Evolutionary conservation across 2,329 filamentous ascomycete genomes (phyloP).

Genomic region (Aspergillus bombycis): DNA sequence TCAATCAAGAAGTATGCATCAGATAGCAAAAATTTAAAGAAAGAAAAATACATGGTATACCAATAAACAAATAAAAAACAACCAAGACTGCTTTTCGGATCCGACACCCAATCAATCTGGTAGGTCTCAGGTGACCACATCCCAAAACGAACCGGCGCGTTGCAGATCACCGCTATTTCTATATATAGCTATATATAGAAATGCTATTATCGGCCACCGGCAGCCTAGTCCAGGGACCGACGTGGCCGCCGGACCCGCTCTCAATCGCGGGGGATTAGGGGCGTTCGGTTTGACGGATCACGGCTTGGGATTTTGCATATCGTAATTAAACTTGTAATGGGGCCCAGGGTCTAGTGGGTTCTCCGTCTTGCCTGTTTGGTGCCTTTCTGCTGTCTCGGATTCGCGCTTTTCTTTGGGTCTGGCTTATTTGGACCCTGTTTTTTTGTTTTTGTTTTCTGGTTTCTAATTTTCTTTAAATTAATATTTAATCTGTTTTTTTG

Average conservation of each 20-base stretch:
- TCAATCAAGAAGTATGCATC: background rate
- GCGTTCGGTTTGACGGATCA: conserved; percentile 3
- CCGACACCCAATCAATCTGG: background rate
- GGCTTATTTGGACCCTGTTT: background rate
- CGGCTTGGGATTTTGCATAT: conserved; percentile 2
- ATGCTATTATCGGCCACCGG: background rate
- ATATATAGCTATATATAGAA: background rate
- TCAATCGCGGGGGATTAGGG: conserved; percentile 4
- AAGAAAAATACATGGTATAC: too few relatives aligned
- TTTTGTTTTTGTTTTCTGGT: background rate
- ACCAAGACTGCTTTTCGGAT: background rate
- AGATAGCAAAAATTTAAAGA: background rate
- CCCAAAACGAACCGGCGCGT: background rate
- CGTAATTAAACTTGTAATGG: conserved; percentile 11
- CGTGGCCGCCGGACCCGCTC: conserved; percentile 1
- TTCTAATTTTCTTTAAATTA: background rate
- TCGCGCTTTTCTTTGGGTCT: background rate
- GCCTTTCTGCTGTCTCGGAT: background rate
- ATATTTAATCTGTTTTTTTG: background rate
- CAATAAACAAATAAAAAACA: background rate
- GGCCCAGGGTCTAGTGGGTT: conserved; percentile 2
- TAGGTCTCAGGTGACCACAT: background rate
- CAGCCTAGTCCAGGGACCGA: background rate
- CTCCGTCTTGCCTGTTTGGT: too few relatives aligned
- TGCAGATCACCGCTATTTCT: background rate